A percentile compares a stretch with the other conserved stretches of the same genome.
Conservation (phyloP, 2,329 filamentous ascomycete species). For the Cylindrodendrum hubeiense region DNA sequence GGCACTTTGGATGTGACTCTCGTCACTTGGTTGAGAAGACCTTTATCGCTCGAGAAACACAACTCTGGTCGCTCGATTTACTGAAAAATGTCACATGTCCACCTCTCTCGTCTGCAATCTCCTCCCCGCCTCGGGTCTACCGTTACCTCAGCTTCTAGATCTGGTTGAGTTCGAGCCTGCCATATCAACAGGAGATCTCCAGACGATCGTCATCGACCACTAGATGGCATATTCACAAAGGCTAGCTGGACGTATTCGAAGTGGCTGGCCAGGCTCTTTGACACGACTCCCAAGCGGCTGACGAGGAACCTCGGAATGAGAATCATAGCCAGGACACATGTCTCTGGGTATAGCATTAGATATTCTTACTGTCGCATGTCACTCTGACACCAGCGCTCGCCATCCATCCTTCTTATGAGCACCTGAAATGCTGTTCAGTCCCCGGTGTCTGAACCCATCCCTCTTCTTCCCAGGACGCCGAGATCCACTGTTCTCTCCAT, state of each 20-base stretch:
- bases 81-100: no score
- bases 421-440: slow-evolving; percentile 16
- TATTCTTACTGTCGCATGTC: slow-evolving; percentile 43
- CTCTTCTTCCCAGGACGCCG: slow-evolving; percentile 37
- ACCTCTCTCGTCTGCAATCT: no score
- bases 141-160: no score
- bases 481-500: slow-evolving; percentile 35
- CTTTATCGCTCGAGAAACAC: no score
- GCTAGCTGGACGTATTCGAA: neutral
- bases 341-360: slow-evolving; percentile 42
- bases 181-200: neutral
- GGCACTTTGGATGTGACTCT: neutral
- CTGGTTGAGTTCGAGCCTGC: no score
- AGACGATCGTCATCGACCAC: no score
- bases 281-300: neutral
- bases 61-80: no score
- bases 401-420: slow-evolving; percentile 21
- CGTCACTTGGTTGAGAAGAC: neutral
- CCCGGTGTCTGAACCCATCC: slow-evolving; percentile 16
- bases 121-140: neutral
- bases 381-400: slow-evolving; percentile 19
- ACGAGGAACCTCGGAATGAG: slow-evolving; percentile 21
- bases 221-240: no score
- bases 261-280: neutral
- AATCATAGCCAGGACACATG: slow-evolving; percentile 42